Evolutionary conservation across 805 yeast species (phyloP).

Genomic region (Metschnikowia shivogae): DNA sequence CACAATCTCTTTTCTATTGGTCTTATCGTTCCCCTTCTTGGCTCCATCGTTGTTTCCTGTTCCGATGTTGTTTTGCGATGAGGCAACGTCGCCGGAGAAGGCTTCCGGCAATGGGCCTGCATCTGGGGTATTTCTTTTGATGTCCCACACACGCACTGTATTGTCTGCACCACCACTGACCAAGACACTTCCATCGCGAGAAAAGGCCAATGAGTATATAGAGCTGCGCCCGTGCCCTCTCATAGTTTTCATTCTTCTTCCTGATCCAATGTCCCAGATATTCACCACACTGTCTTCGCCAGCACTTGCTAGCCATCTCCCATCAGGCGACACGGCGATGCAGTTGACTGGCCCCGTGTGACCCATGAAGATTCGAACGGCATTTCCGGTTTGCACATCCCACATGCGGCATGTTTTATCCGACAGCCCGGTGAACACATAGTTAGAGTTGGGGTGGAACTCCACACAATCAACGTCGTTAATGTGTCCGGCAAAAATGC

Average conservation of each 20-base stretch:
- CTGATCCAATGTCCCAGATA: slow-evolving; percentile 93
- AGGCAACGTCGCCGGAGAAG: slow-evolving; percentile 29
- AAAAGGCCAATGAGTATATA: slow-evolving; percentile 78
- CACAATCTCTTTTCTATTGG: slow-evolving; percentile 63
- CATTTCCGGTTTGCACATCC: slow-evolving; percentile 86
- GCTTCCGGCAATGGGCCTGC: slow-evolving; percentile 76
- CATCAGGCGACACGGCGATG: slow-evolving; percentile 91
- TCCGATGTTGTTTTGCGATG: slow-evolving; percentile 7
- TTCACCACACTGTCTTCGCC: slow-evolving; percentile 88
- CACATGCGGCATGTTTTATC: slow-evolving; percentile 98
- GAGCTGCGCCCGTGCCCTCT: slow-evolving; percentile 90
- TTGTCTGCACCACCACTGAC: slow-evolving; percentile 92
- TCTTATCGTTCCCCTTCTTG: slow-evolving; percentile 24
- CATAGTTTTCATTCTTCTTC: slow-evolving; percentile 84
- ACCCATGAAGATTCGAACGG: slow-evolving; percentile 89
- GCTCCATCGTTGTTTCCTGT: slow-evolving; percentile 11
- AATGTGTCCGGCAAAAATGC: slow-evolving; percentile 96
- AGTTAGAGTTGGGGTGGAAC: slow-evolving; percentile 95
- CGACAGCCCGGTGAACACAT: slow-evolving; percentile 90
- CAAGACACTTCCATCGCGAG: slow-evolving; percentile 81
- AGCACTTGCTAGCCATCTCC: slow-evolving; percentile 92
- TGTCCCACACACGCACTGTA: slow-evolving; percentile 94
- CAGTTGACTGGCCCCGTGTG: slow-evolving; percentile 87
- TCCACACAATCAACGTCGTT: slow-evolving; percentile 93
- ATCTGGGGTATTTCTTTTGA: slow-evolving; percentile 78